Conservation (phyloP, 2,329 filamentous ascomycete genomes). For the Waltergamsia citrina region DNA sequence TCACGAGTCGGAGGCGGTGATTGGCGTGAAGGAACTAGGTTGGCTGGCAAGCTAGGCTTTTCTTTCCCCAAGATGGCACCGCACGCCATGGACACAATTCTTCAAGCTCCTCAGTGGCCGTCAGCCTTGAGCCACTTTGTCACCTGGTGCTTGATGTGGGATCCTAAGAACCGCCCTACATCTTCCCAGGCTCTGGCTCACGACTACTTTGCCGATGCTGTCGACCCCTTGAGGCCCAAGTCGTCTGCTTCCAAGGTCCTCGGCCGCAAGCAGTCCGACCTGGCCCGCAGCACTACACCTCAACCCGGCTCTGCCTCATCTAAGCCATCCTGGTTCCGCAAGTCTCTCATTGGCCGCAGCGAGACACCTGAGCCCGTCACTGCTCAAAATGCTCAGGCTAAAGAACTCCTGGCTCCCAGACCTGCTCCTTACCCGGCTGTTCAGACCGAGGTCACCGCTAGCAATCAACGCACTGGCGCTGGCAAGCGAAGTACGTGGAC, state of each 20-base stretch:
- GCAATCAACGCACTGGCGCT: constrained; percentile 36
- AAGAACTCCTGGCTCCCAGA: constrained; percentile 34
- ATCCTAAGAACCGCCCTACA: constrained; percentile 83
- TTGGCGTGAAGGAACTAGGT: constrained; percentile 87
- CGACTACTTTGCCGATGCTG: constrained; percentile 87
- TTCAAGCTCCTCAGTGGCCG: constrained; percentile 88
- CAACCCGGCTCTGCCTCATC: constrained; percentile 53
- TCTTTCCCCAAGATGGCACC: constrained; percentile 99
- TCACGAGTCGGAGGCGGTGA: constrained; percentile 85
- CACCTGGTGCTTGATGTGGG: constrained; percentile 99
- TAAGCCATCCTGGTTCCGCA: constrained; percentile 95
- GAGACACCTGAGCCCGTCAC: constrained; percentile 55
- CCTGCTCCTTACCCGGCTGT: constrained; percentile 26
- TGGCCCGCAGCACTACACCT: constrained; percentile 47
- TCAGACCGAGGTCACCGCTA: constrained; percentile 27
- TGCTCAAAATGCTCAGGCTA: constrained; percentile 29
- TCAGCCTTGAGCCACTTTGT: constrained; percentile 82
- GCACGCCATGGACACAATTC: constrained; percentile 88
- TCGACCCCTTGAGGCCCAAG: constrained; percentile 87
- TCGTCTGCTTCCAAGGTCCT: constrained; percentile 77
- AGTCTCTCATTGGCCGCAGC: constrained; percentile 78
- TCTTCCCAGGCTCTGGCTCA: constrained; percentile 91
- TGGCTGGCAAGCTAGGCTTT: constrained; percentile 94
- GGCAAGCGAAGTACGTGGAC: constrained; percentile 91
- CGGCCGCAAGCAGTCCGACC: constrained; percentile 82